Percentiles rank a stretch among this genome's conserved stretches.
These are phyloP conservation scores for Suillus subalutaceus DNA, from an alignment of 768 basidiomycete species.

Conservation along the genomic window DNA sequence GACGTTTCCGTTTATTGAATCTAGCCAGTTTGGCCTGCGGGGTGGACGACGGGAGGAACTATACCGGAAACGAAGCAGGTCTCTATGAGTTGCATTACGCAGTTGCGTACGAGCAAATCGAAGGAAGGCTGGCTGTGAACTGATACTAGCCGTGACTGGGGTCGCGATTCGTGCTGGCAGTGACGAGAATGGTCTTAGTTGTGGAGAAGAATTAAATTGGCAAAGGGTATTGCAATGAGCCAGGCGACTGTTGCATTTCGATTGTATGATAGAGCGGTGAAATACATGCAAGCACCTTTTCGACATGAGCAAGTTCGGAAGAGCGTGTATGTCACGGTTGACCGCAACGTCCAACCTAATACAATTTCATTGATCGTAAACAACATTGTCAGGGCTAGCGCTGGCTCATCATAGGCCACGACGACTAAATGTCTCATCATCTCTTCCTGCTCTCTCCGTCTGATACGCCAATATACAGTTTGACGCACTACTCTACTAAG, in stretches of 20 bases:
- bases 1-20: conserved; percentile 53
- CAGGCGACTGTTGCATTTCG: conserved; percentile 10
- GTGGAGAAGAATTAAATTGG: background rate
- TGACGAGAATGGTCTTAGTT: background rate
- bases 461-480: conserved; percentile 82
- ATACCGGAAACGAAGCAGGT: conserved; percentile 11
- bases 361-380: conserved; percentile 2
- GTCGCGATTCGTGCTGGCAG: background rate
- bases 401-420: background rate
- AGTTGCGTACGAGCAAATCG: conserved; percentile 20
- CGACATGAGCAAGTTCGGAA: conserved; percentile 14
- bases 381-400: conserved; percentile 1
- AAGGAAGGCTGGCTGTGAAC: conserved; percentile 16
- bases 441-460: conserved; percentile 84
- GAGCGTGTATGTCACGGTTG: conserved; percentile 11
- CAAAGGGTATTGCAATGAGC: conserved; percentile 1
- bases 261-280: conserved; percentile 5
- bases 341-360: background rate
- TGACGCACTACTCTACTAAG: conserved; percentile 82
- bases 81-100: conserved; percentile 28
- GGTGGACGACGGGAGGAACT: conserved; percentile 18
- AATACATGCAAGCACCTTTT: conserved; percentile 5
- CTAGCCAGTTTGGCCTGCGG: conserved; percentile 39
- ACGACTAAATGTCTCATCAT: conserved; percentile 76
- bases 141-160: background rate